A percentile compares a stretch with the other conserved stretches of the same genome.
These are phyloP conservation scores for Madurella fahalii DNA, from an alignment of 2,329 filamentous ascomycete species.

Conservation along the genomic window DNA sequence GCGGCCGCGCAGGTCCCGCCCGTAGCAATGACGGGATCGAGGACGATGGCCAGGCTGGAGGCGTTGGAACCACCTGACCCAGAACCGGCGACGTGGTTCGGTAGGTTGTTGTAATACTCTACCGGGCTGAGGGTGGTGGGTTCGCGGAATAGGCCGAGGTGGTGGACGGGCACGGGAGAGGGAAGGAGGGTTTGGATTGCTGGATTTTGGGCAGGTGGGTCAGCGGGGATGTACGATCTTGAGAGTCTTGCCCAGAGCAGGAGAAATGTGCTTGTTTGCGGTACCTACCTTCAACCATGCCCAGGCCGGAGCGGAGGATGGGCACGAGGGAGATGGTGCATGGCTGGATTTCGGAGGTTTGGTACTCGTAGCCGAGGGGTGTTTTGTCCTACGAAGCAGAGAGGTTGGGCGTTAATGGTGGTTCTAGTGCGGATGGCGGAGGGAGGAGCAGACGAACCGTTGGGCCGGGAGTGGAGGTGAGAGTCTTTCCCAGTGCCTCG, in stretches of 20 bases:
- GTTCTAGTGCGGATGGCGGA: not conserved
- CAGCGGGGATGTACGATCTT: conserved; percentile 4
- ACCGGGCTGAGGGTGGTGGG: conserved; percentile 82
- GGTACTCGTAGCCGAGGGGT: conserved; percentile 73
- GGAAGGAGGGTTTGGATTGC: conserved; percentile 82
- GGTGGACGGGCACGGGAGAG: conserved; percentile 74
- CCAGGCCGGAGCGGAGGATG: conserved; percentile 86
- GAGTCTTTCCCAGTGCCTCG: conserved; percentile 67
- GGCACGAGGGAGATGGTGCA: conserved; percentile 75
- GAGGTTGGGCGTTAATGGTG: conserved; percentile 2
- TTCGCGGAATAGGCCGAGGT: conserved; percentile 92
- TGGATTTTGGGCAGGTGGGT: conserved; percentile 30
- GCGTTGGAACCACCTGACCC: conserved; percentile 32
- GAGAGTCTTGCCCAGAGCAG: not conserved
- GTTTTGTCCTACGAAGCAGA: conserved; percentile 59
- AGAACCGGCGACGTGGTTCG: conserved; percentile 56
- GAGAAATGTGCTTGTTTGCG: too few relatives aligned
- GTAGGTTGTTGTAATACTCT: conserved; percentile 97
- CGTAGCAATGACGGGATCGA: conserved; percentile 92
- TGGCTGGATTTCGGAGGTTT: conserved; percentile 59
- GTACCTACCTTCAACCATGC: conserved; percentile 74
- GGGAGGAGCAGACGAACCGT: conserved; percentile 50
- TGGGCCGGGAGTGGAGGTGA: conserved; percentile 55
- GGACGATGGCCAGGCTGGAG: conserved; percentile 67
- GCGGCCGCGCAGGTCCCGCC: conserved; percentile 86